Evolutionary conservation across 148 eudicot species (phyloP), one percentile per base, ranked within the genome.

Genomic region (Gaultheria prostrata): DNA sequence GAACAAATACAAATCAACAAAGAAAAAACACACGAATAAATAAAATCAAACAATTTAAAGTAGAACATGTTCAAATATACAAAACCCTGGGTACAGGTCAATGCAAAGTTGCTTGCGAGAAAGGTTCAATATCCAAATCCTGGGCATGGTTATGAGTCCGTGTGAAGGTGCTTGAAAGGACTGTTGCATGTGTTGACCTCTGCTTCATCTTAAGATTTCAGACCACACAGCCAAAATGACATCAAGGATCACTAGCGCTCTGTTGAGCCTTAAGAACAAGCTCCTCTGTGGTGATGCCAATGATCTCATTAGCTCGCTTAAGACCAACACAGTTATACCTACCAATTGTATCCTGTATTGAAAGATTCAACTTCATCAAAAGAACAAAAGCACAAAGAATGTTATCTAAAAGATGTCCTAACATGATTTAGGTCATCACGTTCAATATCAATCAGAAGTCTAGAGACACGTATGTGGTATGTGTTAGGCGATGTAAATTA

Each of bases 221-320:
- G 26, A 21, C 26, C 11, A 21, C 10, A 1, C 65, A 8, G 65
- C 65, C 28, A 21, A 59, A 59, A 7, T 59, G 21, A 21, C 65
- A 8, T 88, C 86, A 88, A 73, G 84, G 77, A 46, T 83, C 70
- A 71, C 5, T 80, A 54, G 73, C 43, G 79, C 80, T 83, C 82
- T 88, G 89, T 80, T 83, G 90, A 61, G 92, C 95, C 87, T 88
- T 91, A 26, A 92, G 83, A 61, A 93, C 94, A 50, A 91, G 89
- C 88, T 94, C 98, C 88, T 93, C 96, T 0, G 98, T 94, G n/a
- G 98, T 92, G 63, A 87, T 89, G 63, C 98, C 98, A 77, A 94
- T 94, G 48, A 93, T 92, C 90, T 95, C 98, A 82, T 94, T 94
- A 26, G 95, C 98, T 57, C 96, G 96, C 89, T 91, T 93, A 14